Conservation (phyloP, 1,284 basidiomycete species). For the Pholiota adiposa region DNA sequence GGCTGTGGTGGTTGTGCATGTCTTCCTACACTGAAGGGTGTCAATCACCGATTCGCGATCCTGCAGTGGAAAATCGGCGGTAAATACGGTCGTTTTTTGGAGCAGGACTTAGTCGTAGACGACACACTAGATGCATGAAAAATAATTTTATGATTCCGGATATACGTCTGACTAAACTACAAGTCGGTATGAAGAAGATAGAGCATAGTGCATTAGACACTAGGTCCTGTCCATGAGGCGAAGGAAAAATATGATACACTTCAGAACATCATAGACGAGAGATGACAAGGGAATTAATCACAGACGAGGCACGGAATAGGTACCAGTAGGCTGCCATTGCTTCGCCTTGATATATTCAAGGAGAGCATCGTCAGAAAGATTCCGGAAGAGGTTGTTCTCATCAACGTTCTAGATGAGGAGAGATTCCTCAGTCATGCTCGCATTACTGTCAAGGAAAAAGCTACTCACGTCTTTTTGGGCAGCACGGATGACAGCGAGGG, state of each 20-base stretch:
- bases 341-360: conserved; percentile 54
- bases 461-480: conserved; percentile 64
- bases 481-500: conserved; percentile 61
- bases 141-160: background rate
- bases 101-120: conserved; percentile 37
- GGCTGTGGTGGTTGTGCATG: conserved; percentile 76
- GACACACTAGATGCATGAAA: conserved; percentile 46
- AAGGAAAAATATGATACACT: conserved; percentile 16
- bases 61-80: conserved; percentile 53
- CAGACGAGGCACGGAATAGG: conserved; percentile 31
- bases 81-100: conserved; percentile 16
- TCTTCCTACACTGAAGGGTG: conserved; percentile 73
- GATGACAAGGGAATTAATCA: conserved; percentile 18
- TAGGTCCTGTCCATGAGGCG: background rate
- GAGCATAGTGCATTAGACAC: background rate
- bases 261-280: conserved; percentile 11
- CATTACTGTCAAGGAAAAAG: background rate
- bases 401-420: conserved; percentile 44
- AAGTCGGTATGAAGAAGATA: background rate
- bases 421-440: background rate
- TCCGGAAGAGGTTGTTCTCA: conserved; percentile 47
- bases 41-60: conserved; percentile 86
- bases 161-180: conserved; percentile 2
- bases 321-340: conserved; percentile 56
- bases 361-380: conserved; percentile 52